Evolutionary conservation across 2,329 filamentous ascomycete genomes (phyloP).

Genomic region (Ceratocystis huliohia): DNA sequence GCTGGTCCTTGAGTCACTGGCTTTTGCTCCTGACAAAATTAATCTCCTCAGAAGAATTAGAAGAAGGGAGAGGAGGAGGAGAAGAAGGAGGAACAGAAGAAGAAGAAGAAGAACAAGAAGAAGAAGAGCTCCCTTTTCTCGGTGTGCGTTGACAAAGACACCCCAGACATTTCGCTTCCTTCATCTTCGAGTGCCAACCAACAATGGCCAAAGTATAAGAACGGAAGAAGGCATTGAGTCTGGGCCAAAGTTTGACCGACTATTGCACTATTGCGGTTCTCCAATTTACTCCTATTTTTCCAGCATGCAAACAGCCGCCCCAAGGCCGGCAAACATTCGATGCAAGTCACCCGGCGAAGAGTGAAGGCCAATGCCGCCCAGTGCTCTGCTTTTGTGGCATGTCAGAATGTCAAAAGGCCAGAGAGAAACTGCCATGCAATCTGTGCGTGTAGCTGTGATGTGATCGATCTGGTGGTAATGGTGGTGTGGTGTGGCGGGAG

Average conservation of each 20-base stretch:
- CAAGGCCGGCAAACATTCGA: background rate
- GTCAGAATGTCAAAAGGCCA: background rate
- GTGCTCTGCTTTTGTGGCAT: slow-evolving; percentile 7
- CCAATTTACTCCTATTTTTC: too few species aligned
- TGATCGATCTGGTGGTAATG: background rate
- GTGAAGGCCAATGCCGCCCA: background rate
- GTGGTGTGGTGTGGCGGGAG: background rate
- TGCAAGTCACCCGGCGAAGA: background rate
- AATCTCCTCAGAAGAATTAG: slow-evolving; percentile 2
- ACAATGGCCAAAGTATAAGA: too few species aligned
- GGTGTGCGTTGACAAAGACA: too few species aligned
- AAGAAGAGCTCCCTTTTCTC: too few species aligned
- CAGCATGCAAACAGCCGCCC: too few species aligned
- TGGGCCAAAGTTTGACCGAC: too few species aligned
- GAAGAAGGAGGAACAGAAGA: background rate
- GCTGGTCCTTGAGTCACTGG: background rate
- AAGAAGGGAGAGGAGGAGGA: too few species aligned
- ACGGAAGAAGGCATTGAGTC: too few species aligned
- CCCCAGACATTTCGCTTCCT: too few species aligned
- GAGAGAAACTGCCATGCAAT: background rate
- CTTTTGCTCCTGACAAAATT: background rate
- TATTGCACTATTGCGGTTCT: too few species aligned
- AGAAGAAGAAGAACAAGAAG: too few species aligned
- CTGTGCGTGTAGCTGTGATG: background rate
- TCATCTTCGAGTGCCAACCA: too few species aligned